Evolutionary conservation across 768 basidiomycete species (phyloP), one percentile per base, ranked within the genome.

Genomic region (Tephrocybe sp.): DNA sequence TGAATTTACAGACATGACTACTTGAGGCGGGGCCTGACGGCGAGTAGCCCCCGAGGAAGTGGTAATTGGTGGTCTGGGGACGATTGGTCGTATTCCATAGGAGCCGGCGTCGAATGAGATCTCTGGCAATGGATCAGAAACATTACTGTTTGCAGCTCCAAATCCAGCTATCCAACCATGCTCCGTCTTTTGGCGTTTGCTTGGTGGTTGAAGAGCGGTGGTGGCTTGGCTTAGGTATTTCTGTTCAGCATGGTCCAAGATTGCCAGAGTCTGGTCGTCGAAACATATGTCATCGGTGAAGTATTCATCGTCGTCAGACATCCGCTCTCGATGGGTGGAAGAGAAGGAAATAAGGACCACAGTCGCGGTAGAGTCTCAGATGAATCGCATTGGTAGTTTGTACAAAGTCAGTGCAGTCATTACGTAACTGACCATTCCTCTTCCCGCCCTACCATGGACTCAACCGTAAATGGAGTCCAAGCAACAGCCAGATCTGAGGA

Each of bases 241-340:
- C 60, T 72, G 66, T 55, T 89, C 87, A 49, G 77, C 76, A 48
- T 75, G 70, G 56, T 87, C 85, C 16, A 89, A 73, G 23, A 75
- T 67, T 9, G 85, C 84, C 44, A 87, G 65, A 0, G 80, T 74
- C 53, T 77, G 70, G 45, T 80, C 84, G 60, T 89, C 85, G 36
- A 89, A 66, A 38, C 80, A 72, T 54, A 86, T 70, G 48, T 84
- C 84, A 63, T 85, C 85, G 57, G 74, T 71, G 64, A 77, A 74
- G 62, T 83, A 83, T 61, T 84, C 77, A 66, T 88, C 88, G 26
- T 78, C 82, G 67, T 78, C 79, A 58, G 77, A 69, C 83, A 86
- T 87, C 39, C 40, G 33, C 49, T 17, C 35, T 36, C 54, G 32
- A 43, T n/a, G 45, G n/a, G 16, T 17, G 16, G 36, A 42, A 39